phyloP scores from a whole-genome alignment of 148 eudicot genomes.

The Amaranthus palmeri region DNA sequence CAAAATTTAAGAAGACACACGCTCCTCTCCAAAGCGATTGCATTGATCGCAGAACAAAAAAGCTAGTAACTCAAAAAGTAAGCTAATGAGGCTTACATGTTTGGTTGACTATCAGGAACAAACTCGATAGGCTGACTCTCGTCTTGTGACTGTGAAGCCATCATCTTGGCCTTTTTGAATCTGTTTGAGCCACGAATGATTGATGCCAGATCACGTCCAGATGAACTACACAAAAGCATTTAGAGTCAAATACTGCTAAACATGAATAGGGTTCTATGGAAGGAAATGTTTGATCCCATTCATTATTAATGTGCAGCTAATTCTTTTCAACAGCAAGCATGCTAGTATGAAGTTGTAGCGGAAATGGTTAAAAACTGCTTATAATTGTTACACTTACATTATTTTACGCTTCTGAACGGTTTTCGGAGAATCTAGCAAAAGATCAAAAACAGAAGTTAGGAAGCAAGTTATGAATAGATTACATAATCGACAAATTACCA shows the following conservation, averaged over 20 bases:
- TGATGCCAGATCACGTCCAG: constrained; percentile 26
- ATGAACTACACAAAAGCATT: constrained; percentile 27
- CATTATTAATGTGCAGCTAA: too few relatives aligned
- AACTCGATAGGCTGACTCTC: constrained; percentile 52
- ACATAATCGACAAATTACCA: constrained; percentile 23
- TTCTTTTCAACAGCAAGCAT: too few relatives aligned
- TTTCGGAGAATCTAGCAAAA: constrained; percentile 33
- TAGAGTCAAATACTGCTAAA: too few relatives aligned
- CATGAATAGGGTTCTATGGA: too few relatives aligned
- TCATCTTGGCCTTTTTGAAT: constrained; percentile 67
- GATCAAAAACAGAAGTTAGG: background rate
- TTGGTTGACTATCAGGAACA: constrained; percentile 59
- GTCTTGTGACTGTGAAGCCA: constrained; percentile 46
- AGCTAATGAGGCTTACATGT: constrained; percentile 11
- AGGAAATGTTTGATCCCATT: too few relatives aligned
- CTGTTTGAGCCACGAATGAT: constrained; percentile 56
- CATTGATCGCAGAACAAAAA: too few relatives aligned
- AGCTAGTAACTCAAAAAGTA: background rate
- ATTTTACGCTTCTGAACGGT: constrained; percentile 17
- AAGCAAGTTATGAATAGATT: background rate
- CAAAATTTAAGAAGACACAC: constrained; percentile 12
- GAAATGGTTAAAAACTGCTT: too few relatives aligned
- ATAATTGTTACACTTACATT: constrained; percentile 32
- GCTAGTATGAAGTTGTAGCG: too few relatives aligned
- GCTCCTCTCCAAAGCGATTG: background rate